Base-by-base conservation (phyloP, 768 basidiomycete species). In the Boletus edulis region DNA sequence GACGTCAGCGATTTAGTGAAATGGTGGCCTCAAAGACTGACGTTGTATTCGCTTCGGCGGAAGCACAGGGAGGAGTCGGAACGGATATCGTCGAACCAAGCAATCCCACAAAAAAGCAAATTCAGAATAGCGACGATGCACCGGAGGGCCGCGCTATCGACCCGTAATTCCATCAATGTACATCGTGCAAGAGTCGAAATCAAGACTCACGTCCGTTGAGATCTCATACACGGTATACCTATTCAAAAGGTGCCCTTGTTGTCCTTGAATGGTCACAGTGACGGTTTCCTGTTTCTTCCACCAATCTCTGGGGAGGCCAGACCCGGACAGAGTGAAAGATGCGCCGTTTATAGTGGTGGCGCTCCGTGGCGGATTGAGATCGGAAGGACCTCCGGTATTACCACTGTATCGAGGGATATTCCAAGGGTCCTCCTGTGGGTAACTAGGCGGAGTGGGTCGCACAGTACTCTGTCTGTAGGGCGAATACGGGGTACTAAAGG, bases 11-110 rank as follows among this genome's bases (percentile, higher is more conserved):
- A 5, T 12, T 38, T 35, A 31, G 32, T n/a, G 34, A 53, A 44
- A 43, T 5, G 20, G 20, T 34, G 15, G 13, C 44, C 22, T 44
- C 38, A 10, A 31, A 40, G 20, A 78, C 91, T 76, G 62, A 93
- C 92, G 85, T 70, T 91, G 91, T 58, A 98, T 79, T 44, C 94
- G 82, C 71, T 98, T 98, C 0, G 97, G 97, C 15, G 97, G 97
- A 31, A 98, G 73, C 4, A 83, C 74, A 17, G 91, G 86, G 59
- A 98, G 81, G 24, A 98, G 75, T 45, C 97, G 85, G 81, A 98
- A 98, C 2, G 97, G 95, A 75, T 98, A 98, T 51, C 94, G 82
- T 60, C 86, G 83, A 49, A 83, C 70, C 42, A 99, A 77, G 58
- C 85, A 87, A 59, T 98, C 94, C 83, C 91, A 89, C 27, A 98